Base-by-base conservation (phyloP, 2,329 filamentous ascomycete genomes). In the Teratosphaeria pseudoeucalypti region DNA sequence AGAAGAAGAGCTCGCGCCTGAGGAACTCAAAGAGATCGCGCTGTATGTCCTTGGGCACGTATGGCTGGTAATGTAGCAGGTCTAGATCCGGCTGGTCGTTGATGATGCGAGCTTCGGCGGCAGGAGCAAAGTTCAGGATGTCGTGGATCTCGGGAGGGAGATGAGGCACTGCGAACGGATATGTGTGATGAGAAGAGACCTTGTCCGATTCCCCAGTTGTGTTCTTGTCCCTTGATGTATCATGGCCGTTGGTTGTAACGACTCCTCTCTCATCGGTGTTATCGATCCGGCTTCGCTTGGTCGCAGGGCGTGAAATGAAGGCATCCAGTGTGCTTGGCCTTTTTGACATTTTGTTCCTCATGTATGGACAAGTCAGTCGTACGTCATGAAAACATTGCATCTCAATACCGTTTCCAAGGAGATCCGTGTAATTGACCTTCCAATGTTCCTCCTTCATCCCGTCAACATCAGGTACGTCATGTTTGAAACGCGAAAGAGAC, bases 51-150 rank as follows among this genome's bases (percentile, higher is more conserved):
- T 77, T 74, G 0, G 85, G 81, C 3, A 92, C 79, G 63, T 88
- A 92, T 0, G 88, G 88, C 66, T 89, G 81, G 70, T 87, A 92
- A 73, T 89, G 89, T 9, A 92, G 73, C 0, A 92, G 77, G 69
- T 92, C 86, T 0, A 92, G 79, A 63, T 91, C 82, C 0, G 83
- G 81, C 66, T 88, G 84, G 67, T 90, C 79, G 65, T 84, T 83
- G 64, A 91, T 86, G 2, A 70, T 66, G 54, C 75, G 78, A 1
- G 79, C 82, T 61, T 82, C 76, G 23, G 78, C 74, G 0, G 80
- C 78, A 32, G 73, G 72, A 1, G 68, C 69, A 54, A 74, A 74
- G 52, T 73, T 72, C 1, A 82, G 61, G 27, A 72, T 69, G 32
- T 77, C 73, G 65, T 63, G 62, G 53, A 84, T 73, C 6, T 73